These are phyloP conservation scores for Boletus reticuloceps DNA, from an alignment of 768 basidiomycete genomes.

Conservation along the genomic window DNA sequence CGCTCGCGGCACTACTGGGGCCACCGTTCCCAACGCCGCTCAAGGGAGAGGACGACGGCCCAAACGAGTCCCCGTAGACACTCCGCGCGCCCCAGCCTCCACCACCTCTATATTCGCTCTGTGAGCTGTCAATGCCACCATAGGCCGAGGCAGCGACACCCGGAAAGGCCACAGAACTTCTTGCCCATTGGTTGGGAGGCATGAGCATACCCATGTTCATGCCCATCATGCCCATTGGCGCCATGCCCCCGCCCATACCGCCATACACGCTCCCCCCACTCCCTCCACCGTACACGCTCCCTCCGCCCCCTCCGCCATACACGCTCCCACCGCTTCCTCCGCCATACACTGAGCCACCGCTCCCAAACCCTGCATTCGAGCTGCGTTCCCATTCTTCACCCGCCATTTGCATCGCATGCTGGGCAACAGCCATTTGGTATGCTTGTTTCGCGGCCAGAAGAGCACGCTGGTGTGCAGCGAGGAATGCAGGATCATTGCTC, in stretches of 20 bases:
- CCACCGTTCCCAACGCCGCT: background rate
- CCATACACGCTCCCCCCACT: slow-evolving; percentile 49
- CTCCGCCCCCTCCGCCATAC: slow-evolving; percentile 40
- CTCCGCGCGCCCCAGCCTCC: slow-evolving; percentile 56
- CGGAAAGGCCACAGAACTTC: slow-evolving; percentile 51
- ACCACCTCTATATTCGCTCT: slow-evolving; percentile 63
- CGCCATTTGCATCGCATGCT: slow-evolving; percentile 87
- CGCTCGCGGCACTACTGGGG: slow-evolving; percentile 15
- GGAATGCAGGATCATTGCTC: slow-evolving; percentile 51
- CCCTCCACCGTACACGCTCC: slow-evolving; percentile 33
- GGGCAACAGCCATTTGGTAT: slow-evolving; percentile 87
- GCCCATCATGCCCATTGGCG: slow-evolving; percentile 40
- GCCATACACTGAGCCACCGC: slow-evolving; percentile 35
- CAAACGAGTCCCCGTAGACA: slow-evolving; percentile 68
- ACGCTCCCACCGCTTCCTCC: slow-evolving; percentile 43
- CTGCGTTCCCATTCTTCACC: slow-evolving; percentile 89
- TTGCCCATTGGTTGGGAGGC: slow-evolving; percentile 39
- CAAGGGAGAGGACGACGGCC: slow-evolving; percentile 32
- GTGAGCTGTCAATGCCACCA: slow-evolving; percentile 48
- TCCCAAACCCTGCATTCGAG: slow-evolving; percentile 49
- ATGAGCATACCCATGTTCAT: slow-evolving; percentile 40
- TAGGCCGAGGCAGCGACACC: slow-evolving; percentile 52
- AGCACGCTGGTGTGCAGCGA: slow-evolving; percentile 83
- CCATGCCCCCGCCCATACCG: slow-evolving; percentile 33
- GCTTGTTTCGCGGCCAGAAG: slow-evolving; percentile 86